Evolutionary conservation across 345 rosid species (phyloP).

Genomic region (Eucalyptus decipiens): DNA sequence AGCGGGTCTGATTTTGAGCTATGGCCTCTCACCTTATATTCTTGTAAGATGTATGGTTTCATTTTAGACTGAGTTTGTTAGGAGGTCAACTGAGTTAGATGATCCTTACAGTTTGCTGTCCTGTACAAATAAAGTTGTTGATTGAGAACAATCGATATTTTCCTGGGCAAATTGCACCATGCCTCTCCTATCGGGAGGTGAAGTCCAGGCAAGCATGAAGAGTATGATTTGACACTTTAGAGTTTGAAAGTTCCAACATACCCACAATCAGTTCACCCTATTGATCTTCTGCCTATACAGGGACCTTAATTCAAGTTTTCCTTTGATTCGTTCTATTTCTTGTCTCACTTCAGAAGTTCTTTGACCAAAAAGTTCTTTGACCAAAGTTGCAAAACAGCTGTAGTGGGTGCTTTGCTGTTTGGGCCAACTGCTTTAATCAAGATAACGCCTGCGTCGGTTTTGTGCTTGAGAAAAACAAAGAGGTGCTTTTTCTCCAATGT

Average conservation of each 20-base stretch:
- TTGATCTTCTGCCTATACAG: background rate
- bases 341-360: background rate
- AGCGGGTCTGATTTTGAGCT: background rate
- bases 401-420: background rate
- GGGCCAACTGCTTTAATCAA: background rate
- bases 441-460: background rate
- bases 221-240: background rate
- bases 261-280: background rate
- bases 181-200: background rate
- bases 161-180: background rate
- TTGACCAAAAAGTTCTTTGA: background rate
- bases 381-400: background rate
- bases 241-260: background rate
- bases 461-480: background rate
- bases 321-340: background rate
- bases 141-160: background rate
- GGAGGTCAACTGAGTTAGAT: background rate
- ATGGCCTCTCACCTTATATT: background rate
- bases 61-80: background rate
- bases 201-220: background rate
- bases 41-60: background rate
- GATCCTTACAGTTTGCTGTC: background rate
- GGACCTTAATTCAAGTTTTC: background rate
- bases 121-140: background rate
- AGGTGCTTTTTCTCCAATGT: background rate